These are phyloP conservation scores for Melaleuca alternifolia DNA, from an alignment of 345 rosid species.

Conservation along the genomic window DNA sequence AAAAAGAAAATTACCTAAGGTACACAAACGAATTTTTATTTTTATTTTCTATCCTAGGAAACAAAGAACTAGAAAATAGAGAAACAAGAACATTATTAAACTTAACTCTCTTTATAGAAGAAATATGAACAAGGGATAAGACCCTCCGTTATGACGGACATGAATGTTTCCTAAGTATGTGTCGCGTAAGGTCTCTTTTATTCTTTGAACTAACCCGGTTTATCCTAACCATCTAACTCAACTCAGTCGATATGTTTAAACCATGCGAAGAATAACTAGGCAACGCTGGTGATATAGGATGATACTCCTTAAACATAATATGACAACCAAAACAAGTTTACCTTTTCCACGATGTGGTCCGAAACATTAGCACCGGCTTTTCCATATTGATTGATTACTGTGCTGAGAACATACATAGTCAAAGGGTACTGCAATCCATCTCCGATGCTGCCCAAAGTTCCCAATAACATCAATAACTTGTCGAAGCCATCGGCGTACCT, in stretches of 20 bases:
- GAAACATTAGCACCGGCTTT: conserved; percentile 11
- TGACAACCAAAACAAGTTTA: not conserved
- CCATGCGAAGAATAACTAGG: not conserved
- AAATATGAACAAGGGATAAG: too few species aligned
- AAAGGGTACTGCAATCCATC: conserved; percentile 63
- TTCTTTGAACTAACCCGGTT: not conserved
- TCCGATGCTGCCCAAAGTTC: conserved; percentile 58
- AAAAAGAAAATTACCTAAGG: too few species aligned
- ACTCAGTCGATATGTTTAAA: not conserved
- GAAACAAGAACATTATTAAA: too few species aligned
- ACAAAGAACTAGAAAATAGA: too few species aligned
- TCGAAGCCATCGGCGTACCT: conserved; percentile 40
- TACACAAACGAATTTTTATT: too few species aligned
- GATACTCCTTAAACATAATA: not conserved
- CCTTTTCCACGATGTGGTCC: conserved; percentile 33
- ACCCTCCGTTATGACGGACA: not conserved
- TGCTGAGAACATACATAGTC: conserved; percentile 40
- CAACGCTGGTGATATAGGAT: not conserved
- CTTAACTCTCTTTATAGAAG: too few species aligned
- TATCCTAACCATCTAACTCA: not conserved
- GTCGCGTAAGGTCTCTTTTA: not conserved
- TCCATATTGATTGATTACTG: conserved; percentile 56
- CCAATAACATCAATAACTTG: conserved; percentile 49
- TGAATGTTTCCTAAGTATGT: not conserved
- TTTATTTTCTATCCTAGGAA: too few species aligned